phyloP scores from a whole-genome alignment of 2,329 filamentous ascomycete species.

The Fusarium tuaranense region DNA sequence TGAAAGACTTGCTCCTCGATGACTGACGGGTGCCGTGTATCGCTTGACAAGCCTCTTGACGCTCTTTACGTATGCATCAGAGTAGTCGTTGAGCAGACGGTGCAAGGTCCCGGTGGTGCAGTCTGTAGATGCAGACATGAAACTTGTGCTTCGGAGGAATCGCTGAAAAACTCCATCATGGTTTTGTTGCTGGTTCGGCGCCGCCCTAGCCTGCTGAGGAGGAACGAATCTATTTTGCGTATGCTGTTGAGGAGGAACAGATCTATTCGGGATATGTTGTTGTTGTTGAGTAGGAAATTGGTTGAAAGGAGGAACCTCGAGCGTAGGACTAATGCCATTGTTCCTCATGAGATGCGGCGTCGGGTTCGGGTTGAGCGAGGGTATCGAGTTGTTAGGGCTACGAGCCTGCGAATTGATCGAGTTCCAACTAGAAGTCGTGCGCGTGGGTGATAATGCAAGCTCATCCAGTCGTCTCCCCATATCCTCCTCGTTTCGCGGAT shows the following conservation, averaged over 20 bases:
- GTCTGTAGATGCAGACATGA: conserved; percentile 54
- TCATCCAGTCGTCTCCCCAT: conserved; percentile 63
- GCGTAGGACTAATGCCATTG: conserved; percentile 14
- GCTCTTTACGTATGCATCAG: conserved; percentile 50
- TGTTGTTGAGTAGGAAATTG: conserved; percentile 28
- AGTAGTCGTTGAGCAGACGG: conserved; percentile 48
- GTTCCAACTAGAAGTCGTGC: conserved; percentile 35
- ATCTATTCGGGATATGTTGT: neutral
- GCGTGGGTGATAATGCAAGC: conserved; percentile 54
- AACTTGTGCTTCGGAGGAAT: conserved; percentile 50
- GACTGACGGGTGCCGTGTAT: conserved; percentile 49
- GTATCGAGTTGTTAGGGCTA: conserved; percentile 23
- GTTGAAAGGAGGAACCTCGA: conserved; percentile 39
- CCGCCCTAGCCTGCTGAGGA: neutral
- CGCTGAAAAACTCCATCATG: conserved; percentile 35
- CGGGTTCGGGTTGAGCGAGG: conserved; percentile 29
- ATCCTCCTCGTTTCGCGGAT: conserved; percentile 62
- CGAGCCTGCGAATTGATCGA: conserved; percentile 29
- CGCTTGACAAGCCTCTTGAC: conserved; percentile 54
- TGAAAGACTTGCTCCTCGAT: conserved; percentile 35
- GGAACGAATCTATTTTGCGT: neutral
- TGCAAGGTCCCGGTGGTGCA: conserved; percentile 52
- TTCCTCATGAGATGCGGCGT: conserved; percentile 28
- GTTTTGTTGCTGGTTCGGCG: conserved; percentile 11
- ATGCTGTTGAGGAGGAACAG: neutral